Percentiles rank a stretch among this genome's conserved stretches.
Evolutionary conservation across 305 asterid genomes (phyloP).

Genomic region (Fraxinus paxiana): DNA sequence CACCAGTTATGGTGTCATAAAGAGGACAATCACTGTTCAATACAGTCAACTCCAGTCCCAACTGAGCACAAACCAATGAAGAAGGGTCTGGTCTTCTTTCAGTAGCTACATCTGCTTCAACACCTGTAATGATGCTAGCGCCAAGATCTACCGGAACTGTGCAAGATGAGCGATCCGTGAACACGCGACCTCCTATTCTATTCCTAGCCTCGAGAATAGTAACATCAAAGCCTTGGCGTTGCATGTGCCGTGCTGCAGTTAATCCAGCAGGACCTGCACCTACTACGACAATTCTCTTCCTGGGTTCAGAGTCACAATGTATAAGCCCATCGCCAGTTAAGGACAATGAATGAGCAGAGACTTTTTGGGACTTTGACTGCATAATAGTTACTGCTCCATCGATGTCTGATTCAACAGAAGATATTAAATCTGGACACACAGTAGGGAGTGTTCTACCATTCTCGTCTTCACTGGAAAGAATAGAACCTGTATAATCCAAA

Average conservation of each 20-base stretch:
- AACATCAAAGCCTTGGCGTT: conserved; percentile 88
- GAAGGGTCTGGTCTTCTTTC: conserved; percentile 99
- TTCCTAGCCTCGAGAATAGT: conserved; percentile 92
- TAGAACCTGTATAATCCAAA: conserved; percentile 31
- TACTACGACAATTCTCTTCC: conserved; percentile 62
- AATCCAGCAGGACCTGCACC: conserved; percentile 99
- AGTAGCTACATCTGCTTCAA: conserved; percentile 94
- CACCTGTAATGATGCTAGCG: conserved; percentile 98
- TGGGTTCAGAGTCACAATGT: conserved; percentile 37
- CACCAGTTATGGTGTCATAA: conserved; percentile 76
- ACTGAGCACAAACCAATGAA: conserved; percentile 85
- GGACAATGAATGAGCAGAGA: conserved; percentile 27
- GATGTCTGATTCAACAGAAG: conserved; percentile 27
- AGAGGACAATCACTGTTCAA: conserved; percentile 96
- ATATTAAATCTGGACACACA: conserved; percentile 32
- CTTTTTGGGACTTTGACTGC: conserved; percentile 34
- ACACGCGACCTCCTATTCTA: conserved; percentile 97
- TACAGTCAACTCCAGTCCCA: conserved; percentile 91
- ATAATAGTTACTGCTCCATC: conserved; percentile 30
- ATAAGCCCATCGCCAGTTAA: conserved; percentile 22
- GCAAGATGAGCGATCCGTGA: conserved; percentile 77
- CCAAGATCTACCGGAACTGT: conserved; percentile 99
- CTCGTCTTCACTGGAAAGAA: conserved; percentile 38
- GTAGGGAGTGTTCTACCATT: conserved; percentile 30
- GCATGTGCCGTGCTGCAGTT: conserved; percentile 96